A percentile compares a stretch with the other conserved stretches of the same genome.
These are phyloP conservation scores for Brassica juncea DNA, from an alignment of 345 rosid species.

Conservation along the genomic window DNA sequence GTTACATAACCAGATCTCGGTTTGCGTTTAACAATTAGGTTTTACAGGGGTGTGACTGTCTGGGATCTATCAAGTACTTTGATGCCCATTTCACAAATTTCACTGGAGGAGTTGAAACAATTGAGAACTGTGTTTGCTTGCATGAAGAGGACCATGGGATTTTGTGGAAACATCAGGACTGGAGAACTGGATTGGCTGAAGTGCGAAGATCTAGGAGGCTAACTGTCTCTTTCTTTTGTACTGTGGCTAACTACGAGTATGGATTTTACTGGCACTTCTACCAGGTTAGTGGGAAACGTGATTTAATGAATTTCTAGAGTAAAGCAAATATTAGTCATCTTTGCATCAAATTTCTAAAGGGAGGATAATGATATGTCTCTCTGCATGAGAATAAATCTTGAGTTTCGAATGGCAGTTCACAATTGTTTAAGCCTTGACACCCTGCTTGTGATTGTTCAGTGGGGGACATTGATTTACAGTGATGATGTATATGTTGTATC, in stretches of 20 bases:
- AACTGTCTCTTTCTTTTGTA: slow-evolving; percentile 77
- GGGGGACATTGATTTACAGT: neutral
- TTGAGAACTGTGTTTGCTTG: slow-evolving; percentile 86
- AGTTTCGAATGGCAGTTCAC: slow-evolving; percentile 11
- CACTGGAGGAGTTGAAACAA: slow-evolving; percentile 89
- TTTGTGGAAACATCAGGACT: slow-evolving; percentile 96
- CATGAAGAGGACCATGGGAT: slow-evolving; percentile 95
- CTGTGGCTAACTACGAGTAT: slow-evolving; percentile 90
- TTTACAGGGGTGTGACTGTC: slow-evolving; percentile 83
- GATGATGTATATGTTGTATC: neutral
- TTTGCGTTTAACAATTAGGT: slow-evolving; percentile 15
- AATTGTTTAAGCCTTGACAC: neutral
- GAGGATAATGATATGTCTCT: neutral
- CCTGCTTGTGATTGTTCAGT: slow-evolving; percentile 16
- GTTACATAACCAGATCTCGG: slow-evolving; percentile 1
- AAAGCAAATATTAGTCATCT: slow-evolving; percentile 4
- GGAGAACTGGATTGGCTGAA: slow-evolving; percentile 97
- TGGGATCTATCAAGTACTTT: slow-evolving; percentile 83
- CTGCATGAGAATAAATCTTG: neutral
- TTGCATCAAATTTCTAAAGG: neutral
- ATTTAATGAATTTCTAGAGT: slow-evolving; percentile 3
- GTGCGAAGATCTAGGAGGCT: slow-evolving; percentile 86
- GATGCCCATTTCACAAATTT: slow-evolving; percentile 90
- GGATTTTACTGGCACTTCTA: slow-evolving; percentile 95
- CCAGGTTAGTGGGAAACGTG: slow-evolving; percentile 58